Conservation (phyloP, 106 monocot genomes). For the Allium cepa region DNA sequence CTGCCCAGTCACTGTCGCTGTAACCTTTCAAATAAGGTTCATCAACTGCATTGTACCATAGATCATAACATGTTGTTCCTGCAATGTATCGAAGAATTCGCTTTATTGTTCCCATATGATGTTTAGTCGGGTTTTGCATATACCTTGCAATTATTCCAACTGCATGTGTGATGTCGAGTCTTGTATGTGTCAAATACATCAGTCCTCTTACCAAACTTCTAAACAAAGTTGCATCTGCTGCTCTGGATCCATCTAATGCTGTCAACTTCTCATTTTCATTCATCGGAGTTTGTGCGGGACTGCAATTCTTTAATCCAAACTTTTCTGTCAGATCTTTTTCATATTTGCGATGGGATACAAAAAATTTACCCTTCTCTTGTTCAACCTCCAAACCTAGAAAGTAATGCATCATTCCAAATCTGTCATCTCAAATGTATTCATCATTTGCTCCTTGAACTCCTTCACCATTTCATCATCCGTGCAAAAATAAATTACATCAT, state of each 20-base stretch:
- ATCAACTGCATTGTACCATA: neutral
- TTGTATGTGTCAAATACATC: slow-evolving; percentile 1
- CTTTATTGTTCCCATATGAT: neutral
- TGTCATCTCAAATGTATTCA: too few species aligned
- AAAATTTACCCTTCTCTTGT: too few species aligned
- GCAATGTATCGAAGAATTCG: neutral
- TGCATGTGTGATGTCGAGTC: neutral
- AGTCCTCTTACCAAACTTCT: neutral
- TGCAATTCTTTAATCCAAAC: neutral
- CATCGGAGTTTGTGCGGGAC: neutral
- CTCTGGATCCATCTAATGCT: neutral
- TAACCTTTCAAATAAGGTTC: neutral
- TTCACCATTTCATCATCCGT: too few species aligned
- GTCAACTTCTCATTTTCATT: neutral
- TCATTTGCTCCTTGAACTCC: too few species aligned
- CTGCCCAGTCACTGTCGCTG: neutral
- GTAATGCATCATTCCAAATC: too few species aligned
- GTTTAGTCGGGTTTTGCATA: neutral
- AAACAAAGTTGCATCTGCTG: neutral
- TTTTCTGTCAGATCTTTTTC: too few species aligned
- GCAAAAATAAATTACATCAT: too few species aligned
- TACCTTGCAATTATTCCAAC: neutral
- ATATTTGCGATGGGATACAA: too few species aligned
- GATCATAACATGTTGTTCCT: neutral
- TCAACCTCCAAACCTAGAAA: too few species aligned